These are phyloP conservation scores for Hyphodiscus sp. DNA, from an alignment of 2,329 filamentous ascomycete genomes.

Conservation along the genomic window DNA sequence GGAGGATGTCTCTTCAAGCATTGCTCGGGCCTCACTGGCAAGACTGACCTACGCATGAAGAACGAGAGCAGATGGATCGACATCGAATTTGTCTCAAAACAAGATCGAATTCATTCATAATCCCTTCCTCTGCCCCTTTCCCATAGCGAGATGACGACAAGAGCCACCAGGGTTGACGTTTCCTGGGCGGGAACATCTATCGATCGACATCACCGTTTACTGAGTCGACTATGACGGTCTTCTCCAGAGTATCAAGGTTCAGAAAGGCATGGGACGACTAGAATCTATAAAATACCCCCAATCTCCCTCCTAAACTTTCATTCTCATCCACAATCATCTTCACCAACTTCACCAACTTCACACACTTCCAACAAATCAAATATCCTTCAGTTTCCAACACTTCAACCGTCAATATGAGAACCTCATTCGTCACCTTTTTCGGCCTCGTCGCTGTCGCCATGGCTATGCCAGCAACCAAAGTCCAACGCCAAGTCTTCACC, in stretches of 20 bases:
- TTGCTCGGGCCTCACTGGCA: neutral
- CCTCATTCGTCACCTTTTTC: constrained; percentile 15
- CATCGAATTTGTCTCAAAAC: constrained; percentile 1
- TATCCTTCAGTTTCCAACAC: neutral
- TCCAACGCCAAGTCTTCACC: constrained; percentile 32
- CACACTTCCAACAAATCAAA: neutral
- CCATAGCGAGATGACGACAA: constrained; percentile 4
- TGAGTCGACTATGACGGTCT: neutral
- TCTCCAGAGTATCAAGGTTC: constrained; percentile 1
- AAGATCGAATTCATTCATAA: neutral
- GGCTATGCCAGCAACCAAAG: constrained; percentile 23
- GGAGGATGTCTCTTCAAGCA: neutral
- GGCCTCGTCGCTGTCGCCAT: constrained; percentile 15
- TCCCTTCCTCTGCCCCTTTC: neutral
- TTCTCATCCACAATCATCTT: neutral
- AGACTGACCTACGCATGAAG: neutral
- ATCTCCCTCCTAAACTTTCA: constrained; percentile 3
- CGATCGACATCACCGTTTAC: constrained; percentile 4
- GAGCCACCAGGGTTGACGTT: neutral
- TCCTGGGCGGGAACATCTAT: neutral
- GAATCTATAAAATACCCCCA: constrained; percentile 6
- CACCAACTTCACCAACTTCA: constrained; percentile 40
- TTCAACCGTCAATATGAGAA: constrained; percentile 14
- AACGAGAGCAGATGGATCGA: constrained; percentile 5
- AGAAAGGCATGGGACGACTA: constrained; percentile 39